These are phyloP conservation scores for Rhododendron williamsianum DNA, from an alignment of 148 eudicot genomes.

Conservation along the genomic window DNA sequence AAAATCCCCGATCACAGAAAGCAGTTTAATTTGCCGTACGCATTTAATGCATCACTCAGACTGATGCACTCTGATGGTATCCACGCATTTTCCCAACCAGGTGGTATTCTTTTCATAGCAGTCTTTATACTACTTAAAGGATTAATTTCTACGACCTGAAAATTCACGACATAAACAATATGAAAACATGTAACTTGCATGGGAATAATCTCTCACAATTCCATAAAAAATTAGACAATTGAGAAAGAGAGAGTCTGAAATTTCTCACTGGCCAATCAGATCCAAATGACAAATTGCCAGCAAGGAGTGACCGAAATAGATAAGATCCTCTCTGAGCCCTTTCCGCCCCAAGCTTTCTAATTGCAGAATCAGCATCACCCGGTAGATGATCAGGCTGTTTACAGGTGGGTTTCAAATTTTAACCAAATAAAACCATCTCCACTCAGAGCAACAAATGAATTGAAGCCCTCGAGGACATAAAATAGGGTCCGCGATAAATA, in stretches of 20 bases:
- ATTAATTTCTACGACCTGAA: constrained; percentile 86
- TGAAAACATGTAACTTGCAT: not conserved
- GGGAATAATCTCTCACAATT: not conserved
- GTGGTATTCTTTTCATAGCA: constrained; percentile 74
- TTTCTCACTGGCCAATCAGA: constrained; percentile 97
- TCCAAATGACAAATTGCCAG: constrained; percentile 74
- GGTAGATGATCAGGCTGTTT: constrained; percentile 91
- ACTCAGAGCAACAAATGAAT: not conserved
- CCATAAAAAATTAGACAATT: not conserved
- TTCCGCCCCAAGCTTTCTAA: constrained; percentile 68
- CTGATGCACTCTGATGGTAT: constrained; percentile 69
- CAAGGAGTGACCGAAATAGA: constrained; percentile 60
- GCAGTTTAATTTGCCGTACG: constrained; percentile 43
- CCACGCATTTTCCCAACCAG: constrained; percentile 69
- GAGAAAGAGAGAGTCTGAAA: not conserved
- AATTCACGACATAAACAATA: constrained; percentile 1
- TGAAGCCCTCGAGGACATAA: not conserved
- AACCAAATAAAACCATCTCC: not conserved
- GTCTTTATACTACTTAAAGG: constrained; percentile 72
- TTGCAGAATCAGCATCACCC: constrained; percentile 78
- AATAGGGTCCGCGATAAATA: not conserved
- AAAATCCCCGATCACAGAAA: not conserved
- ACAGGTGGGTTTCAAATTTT: constrained; percentile 9
- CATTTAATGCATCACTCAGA: constrained; percentile 66
- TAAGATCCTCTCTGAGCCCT: constrained; percentile 80